Percentiles rank a stretch among this genome's conserved stretches.
Conservation (phyloP, 192 early-diverging fungal genomes). For the Piromyces finnis region DNA sequence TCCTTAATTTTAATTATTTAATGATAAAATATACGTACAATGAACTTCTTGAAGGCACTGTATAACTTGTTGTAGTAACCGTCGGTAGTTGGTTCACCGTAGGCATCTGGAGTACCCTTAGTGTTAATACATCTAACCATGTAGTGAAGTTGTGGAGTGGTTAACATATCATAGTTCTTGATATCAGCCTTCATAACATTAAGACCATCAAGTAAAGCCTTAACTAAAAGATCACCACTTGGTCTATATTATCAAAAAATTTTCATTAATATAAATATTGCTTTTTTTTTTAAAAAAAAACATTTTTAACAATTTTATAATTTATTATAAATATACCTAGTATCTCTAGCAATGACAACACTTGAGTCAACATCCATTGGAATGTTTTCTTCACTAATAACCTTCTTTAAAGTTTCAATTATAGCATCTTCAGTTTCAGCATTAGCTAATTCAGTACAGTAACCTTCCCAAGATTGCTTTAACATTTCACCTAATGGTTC, state of each 20-base stretch:
- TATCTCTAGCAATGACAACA: conserved; percentile 82
- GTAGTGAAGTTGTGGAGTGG: conserved; percentile 96
- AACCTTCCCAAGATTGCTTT: conserved; percentile 80
- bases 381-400: conserved; percentile 49
- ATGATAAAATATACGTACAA: conserved; percentile 26
- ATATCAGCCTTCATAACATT: conserved; percentile 43
- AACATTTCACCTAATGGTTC: conserved; percentile 99
- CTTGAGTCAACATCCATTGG: conserved; percentile 35
- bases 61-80: conserved; percentile 88
- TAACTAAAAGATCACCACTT: conserved; percentile 62
- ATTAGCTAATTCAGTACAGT: conserved; percentile 81
- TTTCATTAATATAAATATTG: too few species aligned
- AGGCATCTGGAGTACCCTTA: conserved; percentile 42
- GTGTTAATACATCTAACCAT: conserved; percentile 79
- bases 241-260: conserved; percentile 31
- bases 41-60: conserved; percentile 61
- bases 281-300: too few species aligned
- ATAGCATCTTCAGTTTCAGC: conserved; percentile 45
- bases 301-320: too few species aligned
- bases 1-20: too few species aligned
- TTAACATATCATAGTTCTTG: conserved; percentile 70
- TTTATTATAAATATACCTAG: too few species aligned
- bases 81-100: conserved; percentile 75
- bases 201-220: conserved; percentile 65
- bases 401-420: conserved; percentile 31